phyloP scores from a whole-genome alignment of 208 protist genomes.

The Leishmania amazonensis region DNA sequence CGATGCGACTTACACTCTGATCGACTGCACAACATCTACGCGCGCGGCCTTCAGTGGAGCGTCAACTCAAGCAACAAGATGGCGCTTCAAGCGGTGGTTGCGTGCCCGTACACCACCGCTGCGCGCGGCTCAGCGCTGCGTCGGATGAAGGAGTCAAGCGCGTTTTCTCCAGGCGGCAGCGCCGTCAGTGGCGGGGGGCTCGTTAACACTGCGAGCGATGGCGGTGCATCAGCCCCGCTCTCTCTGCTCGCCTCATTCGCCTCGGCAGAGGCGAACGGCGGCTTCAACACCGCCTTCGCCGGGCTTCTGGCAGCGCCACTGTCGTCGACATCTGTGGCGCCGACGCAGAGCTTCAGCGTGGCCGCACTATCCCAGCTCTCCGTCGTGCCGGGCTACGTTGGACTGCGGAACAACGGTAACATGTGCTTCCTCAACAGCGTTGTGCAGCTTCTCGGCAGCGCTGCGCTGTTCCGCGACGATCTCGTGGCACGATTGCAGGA shows the following conservation, averaged over 20 bases:
- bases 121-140: constrained; percentile 9
- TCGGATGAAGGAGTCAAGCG: neutral
- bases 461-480: constrained; percentile 37
- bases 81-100: neutral
- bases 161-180: neutral
- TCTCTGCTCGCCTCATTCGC: constrained; percentile 8
- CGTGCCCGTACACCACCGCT: neutral
- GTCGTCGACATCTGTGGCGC: neutral
- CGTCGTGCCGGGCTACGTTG: constrained; percentile 37
- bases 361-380: constrained; percentile 5
- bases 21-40: constrained; percentile 7
- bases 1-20: constrained; percentile 22
- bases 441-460: constrained; percentile 57
- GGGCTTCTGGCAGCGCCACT: neutral
- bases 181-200: neutral
- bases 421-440: constrained; percentile 76
- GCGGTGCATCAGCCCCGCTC: constrained; percentile 2
- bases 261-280: neutral
- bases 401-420: constrained; percentile 62
- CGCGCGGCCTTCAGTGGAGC: constrained; percentile 4
- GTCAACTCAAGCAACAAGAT: constrained; percentile 9
- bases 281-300: neutral
- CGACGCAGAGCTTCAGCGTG: neutral
- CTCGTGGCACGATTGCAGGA: constrained; percentile 21
- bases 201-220: neutral